Conservation (phyloP, 139 green algal genomes). For the Limnomonas spitsbergensis region DNA sequence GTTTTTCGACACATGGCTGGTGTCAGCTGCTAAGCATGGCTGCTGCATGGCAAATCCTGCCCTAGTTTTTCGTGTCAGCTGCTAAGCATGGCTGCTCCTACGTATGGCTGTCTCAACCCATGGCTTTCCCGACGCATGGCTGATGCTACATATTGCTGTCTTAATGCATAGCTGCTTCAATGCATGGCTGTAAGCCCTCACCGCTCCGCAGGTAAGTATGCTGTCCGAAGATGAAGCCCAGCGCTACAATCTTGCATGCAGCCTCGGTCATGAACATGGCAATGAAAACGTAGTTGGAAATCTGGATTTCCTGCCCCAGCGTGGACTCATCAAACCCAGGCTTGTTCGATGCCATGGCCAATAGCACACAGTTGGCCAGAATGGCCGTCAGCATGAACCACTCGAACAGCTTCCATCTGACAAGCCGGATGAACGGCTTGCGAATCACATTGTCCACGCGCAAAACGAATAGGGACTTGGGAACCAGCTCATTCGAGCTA, state of each 20-base stretch:
- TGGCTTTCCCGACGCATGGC: no score
- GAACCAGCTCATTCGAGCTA: background rate
- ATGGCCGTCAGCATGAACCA: constrained; percentile 58
- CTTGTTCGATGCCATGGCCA: constrained; percentile 47
- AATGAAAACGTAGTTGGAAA: constrained; percentile 49
- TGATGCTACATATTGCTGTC: no score
- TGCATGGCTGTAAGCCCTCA: constrained; percentile 4
- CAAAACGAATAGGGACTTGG: constrained; percentile 12
- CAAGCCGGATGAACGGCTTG: background rate
- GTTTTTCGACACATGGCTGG: no score
- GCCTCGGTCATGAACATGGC: constrained; percentile 52
- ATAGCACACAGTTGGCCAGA: constrained; percentile 40
- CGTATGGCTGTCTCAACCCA: no score
- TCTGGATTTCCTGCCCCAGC: constrained; percentile 10
- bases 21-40: no score
- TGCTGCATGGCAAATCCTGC: no score
- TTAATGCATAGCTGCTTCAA: background rate
- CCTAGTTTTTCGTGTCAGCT: no score
- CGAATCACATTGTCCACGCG: constrained; percentile 1
- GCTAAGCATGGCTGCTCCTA: no score
- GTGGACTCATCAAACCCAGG: constrained; percentile 18
- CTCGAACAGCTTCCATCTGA: constrained; percentile 7
- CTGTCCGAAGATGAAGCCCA: constrained; percentile 24
- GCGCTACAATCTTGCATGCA: constrained; percentile 41
- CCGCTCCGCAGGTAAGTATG: constrained; percentile 38